Conservation (phyloP, 495 filamentous ascomycete species). For the Bombardia bombarda region DNA sequence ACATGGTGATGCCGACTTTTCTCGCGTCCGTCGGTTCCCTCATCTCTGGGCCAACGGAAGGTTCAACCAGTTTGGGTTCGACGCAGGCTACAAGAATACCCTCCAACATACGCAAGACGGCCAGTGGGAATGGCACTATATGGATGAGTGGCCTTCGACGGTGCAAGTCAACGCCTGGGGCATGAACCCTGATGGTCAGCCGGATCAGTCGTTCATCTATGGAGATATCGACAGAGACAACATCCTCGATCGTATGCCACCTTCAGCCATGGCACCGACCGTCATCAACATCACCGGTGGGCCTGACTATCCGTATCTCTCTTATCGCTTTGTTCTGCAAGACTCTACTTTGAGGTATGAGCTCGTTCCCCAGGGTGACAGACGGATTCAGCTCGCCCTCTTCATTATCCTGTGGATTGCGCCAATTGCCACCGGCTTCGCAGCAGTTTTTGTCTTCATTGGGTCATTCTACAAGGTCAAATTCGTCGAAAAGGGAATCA, state of each 20-base stretch:
- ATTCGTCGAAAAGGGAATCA: conserved; percentile 39
- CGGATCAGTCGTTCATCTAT: conserved; percentile 48
- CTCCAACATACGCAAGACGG: conserved; percentile 45
- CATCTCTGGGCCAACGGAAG: conserved; percentile 55
- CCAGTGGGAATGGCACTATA: conserved; percentile 50
- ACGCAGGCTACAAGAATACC: conserved; percentile 46
- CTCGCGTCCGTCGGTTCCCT: conserved; percentile 44
- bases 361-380: conserved; percentile 16
- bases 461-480: conserved; percentile 52
- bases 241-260: conserved; percentile 53
- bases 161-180: conserved; percentile 59
- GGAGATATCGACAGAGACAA: conserved; percentile 54
- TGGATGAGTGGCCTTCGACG: conserved; percentile 53
- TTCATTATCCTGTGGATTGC: conserved; percentile 26
- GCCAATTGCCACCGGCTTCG: conserved; percentile 42
- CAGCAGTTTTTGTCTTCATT: conserved; percentile 50
- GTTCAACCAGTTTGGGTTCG: conserved; percentile 57
- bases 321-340: conserved; percentile 46
- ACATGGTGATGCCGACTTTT: conserved; percentile 41
- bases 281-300: conserved; percentile 51
- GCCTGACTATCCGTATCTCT: conserved; percentile 44
- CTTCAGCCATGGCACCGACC: conserved; percentile 40
- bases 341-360: conserved; percentile 35
- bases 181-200: conserved; percentile 52
- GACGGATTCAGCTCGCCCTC: conserved; percentile 1